Conservation (phyloP, 2,329 filamentous ascomycete species). For the Atkinsonella hypoxylon region DNA sequence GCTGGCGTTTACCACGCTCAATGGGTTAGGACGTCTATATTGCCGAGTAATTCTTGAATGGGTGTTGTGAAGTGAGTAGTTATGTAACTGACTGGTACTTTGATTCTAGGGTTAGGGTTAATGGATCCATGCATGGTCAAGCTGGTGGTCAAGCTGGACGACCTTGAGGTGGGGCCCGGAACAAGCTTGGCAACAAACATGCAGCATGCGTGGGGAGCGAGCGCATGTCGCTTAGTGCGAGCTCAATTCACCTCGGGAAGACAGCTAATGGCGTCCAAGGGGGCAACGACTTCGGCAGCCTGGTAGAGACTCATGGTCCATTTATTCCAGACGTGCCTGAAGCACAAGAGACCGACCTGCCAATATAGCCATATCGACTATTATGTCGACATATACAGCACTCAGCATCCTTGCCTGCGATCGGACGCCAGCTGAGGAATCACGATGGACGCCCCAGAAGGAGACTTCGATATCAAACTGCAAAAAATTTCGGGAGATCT, state of each 20-base stretch:
- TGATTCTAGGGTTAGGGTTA: neutral
- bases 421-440: neutral
- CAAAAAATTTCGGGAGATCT: constrained; percentile 48
- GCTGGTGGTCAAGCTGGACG: too few species aligned
- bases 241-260: neutral
- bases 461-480: constrained; percentile 49
- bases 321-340: neutral
- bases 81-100: neutral
- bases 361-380: neutral
- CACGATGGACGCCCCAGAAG: constrained; percentile 47
- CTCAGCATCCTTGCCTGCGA: too few species aligned
- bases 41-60: too few species aligned
- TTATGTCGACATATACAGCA: too few species aligned
- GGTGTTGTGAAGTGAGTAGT: too few species aligned
- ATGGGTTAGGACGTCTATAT: too few species aligned
- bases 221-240: too few species aligned
- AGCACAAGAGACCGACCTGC: neutral
- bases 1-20: constrained; percentile 10
- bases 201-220: neutral
- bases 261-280: neutral
- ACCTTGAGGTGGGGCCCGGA: neutral
- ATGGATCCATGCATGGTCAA: neutral
- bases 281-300: neutral
- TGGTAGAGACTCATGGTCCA: neutral
- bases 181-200: neutral